Evolutionary conservation across 495 filamentous ascomycete species (phyloP), one percentile per base, ranked within the genome.

Genomic region (Oleoguttula mirabilis): DNA sequence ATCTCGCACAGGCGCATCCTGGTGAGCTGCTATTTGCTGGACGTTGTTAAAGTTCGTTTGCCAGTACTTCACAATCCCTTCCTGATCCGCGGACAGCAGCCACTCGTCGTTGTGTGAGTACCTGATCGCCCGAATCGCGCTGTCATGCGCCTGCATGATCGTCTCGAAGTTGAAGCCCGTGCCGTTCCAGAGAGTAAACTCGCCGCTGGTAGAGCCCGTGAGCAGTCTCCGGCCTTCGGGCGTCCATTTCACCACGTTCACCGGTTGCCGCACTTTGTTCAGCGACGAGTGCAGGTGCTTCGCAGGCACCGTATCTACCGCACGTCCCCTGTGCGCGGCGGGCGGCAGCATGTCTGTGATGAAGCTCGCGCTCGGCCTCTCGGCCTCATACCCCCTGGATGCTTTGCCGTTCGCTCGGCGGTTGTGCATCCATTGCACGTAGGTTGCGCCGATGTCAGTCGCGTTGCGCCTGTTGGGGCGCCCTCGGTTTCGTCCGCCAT

Each of bases 111-210:
- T 88, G 64, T 95, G 87, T 5, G 88, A 88, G 67, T 93, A 98
- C 34, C 70, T 72, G 36, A 88, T 68, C 16, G 83, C 83, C 41
- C 90, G 81, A 48, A 98, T 88, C 39, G 87, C 87, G 30, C 79
- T 76, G 62, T 98, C 92, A 60, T 98, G 90, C 27, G 90, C 90
- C 72, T 79, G 51, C 34, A 35, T 40, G 22, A 55, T 94, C 1
- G 90, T 98, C 66, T 98, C 90, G 54, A 98, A 98, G 59, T 98
- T 98, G 69, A 98, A 98, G 1, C 84, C 90, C 34, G 85, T 95
- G 44, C 90, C 90, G 60, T 98, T 98, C 90, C 90, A 98, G 3
- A 98, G 65, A 35, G 92, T 98, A 53, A 98, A 98, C 59, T 98
- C 90, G 42, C 90, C 90, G 55, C 88, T 96, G 57, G 85, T 88